These are phyloP conservation scores for Fusarium sororula DNA, from an alignment of 2,329 filamentous ascomycete genomes.

Conservation along the genomic window DNA sequence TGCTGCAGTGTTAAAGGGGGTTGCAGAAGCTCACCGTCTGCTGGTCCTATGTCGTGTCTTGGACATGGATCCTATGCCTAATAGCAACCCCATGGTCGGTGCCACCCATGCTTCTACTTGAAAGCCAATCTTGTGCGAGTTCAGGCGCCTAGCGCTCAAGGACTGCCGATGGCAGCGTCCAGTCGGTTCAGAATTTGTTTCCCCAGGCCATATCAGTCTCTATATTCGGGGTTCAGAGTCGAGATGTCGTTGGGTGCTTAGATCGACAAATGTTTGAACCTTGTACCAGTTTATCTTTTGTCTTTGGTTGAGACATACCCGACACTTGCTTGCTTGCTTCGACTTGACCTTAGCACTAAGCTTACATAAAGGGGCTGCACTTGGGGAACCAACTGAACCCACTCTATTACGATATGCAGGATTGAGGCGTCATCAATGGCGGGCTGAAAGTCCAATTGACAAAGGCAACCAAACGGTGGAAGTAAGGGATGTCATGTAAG, in stretches of 20 bases:
- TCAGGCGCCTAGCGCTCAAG: constrained; percentile 31
- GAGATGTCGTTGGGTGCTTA: neutral
- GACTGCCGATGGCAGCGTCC: constrained; percentile 34
- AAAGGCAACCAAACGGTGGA: neutral
- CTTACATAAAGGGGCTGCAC: constrained; percentile 15
- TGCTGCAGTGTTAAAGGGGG: constrained; percentile 43
- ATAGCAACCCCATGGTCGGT: constrained; percentile 42
- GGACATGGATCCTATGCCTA: constrained; percentile 34
- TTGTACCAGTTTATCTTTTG: neutral
- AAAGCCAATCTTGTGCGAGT: constrained; percentile 14
- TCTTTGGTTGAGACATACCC: neutral
- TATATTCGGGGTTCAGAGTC: neutral
- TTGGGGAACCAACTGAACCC: neutral
- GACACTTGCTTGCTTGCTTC: neutral
- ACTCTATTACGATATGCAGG: constrained; percentile 17
- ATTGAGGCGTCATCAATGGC: constrained; percentile 12
- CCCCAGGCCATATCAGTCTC: neutral
- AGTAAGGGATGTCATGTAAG: constrained; percentile 7
- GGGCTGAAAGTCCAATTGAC: neutral
- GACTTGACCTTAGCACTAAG: neutral
- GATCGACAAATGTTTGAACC: neutral
- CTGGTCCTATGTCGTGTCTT: constrained; percentile 23
- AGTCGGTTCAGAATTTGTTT: neutral
- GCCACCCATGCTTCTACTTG: constrained; percentile 37
- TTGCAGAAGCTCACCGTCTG: constrained; percentile 39